Base-by-base conservation (phyloP, 495 filamentous ascomycete species). In the Aspergillus haitiensis region DNA sequence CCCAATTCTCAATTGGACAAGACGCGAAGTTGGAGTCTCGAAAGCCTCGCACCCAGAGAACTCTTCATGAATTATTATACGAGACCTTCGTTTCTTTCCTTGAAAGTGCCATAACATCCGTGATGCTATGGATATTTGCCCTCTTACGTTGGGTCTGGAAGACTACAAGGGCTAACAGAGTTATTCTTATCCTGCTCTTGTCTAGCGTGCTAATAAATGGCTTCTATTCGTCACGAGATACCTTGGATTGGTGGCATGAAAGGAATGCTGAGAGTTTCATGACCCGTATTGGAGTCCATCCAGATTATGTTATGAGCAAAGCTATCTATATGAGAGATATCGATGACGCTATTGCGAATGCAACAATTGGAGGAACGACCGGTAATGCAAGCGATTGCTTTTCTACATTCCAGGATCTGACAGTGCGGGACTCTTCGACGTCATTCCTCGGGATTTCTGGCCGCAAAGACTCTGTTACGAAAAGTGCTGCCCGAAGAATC, bases 301-400 rank as follows among this genome's bases (percentile, higher is more conserved):
- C 91, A 15, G 87, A 93, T 61, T 64, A 82, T 36, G 82, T 87
- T 55, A 93, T 97, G 91, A 87, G 85, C 72, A 90, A 88, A 72
- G 84, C 90, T 5, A 85, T 98, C 44, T 96, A 91, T 62, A 70
- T 98, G 52, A 77, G 76, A 61, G 93, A 97, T 70, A 78, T 98
- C 32, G 87, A 93, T 55, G 86, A 90, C 59, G 84, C 84, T 42
- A 76, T 84, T 37, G 67, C 72, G 40, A 80, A 82, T 58, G 58
- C 74, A 8, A 76, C 76, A 0, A 52, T 73, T 37, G 75, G 71
- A 66, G 67, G 68, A 31, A 61, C 59, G 21, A 58, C 61, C 18
- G 76, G 74, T 58, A 74, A 73, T 44, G 60, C 64, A 3, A 78
- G 73, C 49, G 72, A 72, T 45, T 80, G 78, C 62, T 80, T 78